These are phyloP conservation scores for Cryphonectria japonica DNA, from an alignment of 2,329 filamentous ascomycete genomes.

Conservation along the genomic window DNA sequence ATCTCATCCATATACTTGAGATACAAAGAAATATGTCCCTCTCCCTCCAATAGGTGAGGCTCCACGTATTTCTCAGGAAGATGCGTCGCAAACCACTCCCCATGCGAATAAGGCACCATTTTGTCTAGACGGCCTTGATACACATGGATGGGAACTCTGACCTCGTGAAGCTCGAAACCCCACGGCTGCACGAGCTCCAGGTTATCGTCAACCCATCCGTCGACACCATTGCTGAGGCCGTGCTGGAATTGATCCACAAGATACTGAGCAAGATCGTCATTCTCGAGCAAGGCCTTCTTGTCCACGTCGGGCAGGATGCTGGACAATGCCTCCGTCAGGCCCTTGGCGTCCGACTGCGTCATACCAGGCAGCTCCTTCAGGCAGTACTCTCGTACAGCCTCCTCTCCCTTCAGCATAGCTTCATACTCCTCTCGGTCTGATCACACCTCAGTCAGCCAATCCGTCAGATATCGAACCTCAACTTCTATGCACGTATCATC, in stretches of 20 bases:
- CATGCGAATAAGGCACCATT: conserved; percentile 34
- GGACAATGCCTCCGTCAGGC: conserved; percentile 17
- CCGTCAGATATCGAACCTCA: no score
- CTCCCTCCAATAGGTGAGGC: conserved; percentile 30
- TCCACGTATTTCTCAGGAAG: conserved; percentile 31
- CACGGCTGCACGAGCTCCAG: conserved; percentile 32
- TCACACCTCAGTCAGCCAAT: no score
- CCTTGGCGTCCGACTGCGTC: conserved; percentile 4
- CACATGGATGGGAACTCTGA: conserved; percentile 32
- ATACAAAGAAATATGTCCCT: conserved; percentile 32
- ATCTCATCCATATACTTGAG: conserved; percentile 10
- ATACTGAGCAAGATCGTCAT: conserved; percentile 7
- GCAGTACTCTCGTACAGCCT: conserved; percentile 12
- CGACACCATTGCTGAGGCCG: conserved; percentile 27
- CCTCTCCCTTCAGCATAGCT: conserved; percentile 19
- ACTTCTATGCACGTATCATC: no score
- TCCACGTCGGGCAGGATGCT: conserved; percentile 18
- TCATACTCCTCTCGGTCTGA: conserved; percentile 19
- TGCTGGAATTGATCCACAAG: conserved; percentile 21
- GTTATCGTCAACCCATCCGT: conserved; percentile 36
- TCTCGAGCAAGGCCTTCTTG: conserved; percentile 16
- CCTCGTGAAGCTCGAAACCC: conserved; percentile 33
- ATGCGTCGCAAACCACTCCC: conserved; percentile 33
- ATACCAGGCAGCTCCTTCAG: conserved; percentile 11
- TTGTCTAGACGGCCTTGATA: conserved; percentile 34